Evolutionary conservation across 1,284 basidiomycete genomes (phyloP).

Genomic region (Violaceomyces palustris): DNA sequence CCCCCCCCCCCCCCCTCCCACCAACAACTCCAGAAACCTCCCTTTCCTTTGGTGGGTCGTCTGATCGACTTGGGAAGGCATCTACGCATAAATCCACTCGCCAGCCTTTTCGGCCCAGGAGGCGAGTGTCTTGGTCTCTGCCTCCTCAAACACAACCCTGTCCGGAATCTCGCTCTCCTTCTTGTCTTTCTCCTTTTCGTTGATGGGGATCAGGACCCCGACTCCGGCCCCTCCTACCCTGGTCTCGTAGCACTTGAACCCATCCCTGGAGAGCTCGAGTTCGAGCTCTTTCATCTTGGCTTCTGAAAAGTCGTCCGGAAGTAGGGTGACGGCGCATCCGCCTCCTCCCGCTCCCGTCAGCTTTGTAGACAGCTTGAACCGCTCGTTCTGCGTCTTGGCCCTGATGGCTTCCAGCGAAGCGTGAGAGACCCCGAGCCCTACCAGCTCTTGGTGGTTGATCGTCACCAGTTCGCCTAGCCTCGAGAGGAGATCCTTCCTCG

Average conservation of each 20-base stretch:
- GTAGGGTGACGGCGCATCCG: conserved; percentile 89
- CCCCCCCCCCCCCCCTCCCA: too few relatives aligned
- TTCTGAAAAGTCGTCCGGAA: conserved; percentile 69
- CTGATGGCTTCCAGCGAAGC: conserved; percentile 78
- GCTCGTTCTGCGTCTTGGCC: conserved; percentile 62
- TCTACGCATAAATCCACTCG: not conserved
- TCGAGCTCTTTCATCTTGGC: conserved; percentile 19
- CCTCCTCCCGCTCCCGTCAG: conserved; percentile 98
- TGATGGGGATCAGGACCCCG: conserved; percentile 64
- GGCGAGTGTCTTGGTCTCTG: not conserved
- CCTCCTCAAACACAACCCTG: not conserved
- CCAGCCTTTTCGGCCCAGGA: not conserved
- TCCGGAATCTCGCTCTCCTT: not conserved
- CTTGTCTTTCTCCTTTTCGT: conserved; percentile 2
- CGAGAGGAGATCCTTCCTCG: conserved; percentile 11
- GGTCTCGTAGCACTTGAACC: conserved; percentile 82
- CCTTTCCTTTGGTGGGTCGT: too few relatives aligned
- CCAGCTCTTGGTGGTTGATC: conserved; percentile 83
- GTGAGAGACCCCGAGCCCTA: conserved; percentile 88
- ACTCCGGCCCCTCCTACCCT: conserved; percentile 87
- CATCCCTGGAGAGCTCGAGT: conserved; percentile 54
- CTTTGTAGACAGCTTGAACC: conserved; percentile 79
- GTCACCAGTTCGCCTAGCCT: conserved; percentile 59
- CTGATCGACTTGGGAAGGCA: too few relatives aligned
- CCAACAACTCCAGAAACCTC: too few relatives aligned